A percentile compares a stretch with the other conserved stretches of the same genome.
Conservation (phyloP, 306 rosid species). For the Pterocarpus macrocarpus region DNA sequence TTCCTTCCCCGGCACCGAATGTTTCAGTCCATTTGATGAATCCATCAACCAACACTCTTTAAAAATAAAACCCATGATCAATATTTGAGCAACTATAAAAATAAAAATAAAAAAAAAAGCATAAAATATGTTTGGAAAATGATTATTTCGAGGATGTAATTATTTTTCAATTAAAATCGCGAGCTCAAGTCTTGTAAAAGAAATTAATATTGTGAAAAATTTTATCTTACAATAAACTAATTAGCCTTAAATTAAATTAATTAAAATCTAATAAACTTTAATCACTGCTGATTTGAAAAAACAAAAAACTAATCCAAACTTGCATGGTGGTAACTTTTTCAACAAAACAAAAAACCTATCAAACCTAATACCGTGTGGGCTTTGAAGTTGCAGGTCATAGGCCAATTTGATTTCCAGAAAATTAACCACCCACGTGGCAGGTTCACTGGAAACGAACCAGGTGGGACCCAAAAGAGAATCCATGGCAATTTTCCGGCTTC, state of each 20-base stretch:
- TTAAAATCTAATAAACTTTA: too few species aligned
- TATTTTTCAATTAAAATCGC: too few species aligned
- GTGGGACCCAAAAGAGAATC: constrained; percentile 24
- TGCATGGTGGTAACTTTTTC: neutral
- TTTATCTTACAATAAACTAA: too few species aligned
- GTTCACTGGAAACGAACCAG: neutral
- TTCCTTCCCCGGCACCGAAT: constrained; percentile 42
- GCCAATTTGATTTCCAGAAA: constrained; percentile 15
- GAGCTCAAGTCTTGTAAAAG: neutral
- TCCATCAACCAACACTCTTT: constrained; percentile 61
- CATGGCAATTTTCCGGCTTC: neutral
- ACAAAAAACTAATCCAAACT: too few species aligned
- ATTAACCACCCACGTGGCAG: constrained; percentile 60
- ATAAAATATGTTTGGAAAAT: too few species aligned
- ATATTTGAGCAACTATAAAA: neutral
- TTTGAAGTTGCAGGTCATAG: neutral
- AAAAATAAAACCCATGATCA: constrained; percentile 20
- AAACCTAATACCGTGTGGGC: too few species aligned
- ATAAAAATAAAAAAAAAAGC: neutral
- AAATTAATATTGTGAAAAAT: too few species aligned
- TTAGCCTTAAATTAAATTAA: too few species aligned
- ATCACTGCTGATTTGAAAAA: too few species aligned
- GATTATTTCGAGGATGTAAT: too few species aligned
- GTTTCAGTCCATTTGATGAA: constrained; percentile 28
- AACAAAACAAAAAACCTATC: neutral